Evolutionary conservation across 768 basidiomycete genomes (phyloP).

Genomic region (Amanita subjunquillea): DNA sequence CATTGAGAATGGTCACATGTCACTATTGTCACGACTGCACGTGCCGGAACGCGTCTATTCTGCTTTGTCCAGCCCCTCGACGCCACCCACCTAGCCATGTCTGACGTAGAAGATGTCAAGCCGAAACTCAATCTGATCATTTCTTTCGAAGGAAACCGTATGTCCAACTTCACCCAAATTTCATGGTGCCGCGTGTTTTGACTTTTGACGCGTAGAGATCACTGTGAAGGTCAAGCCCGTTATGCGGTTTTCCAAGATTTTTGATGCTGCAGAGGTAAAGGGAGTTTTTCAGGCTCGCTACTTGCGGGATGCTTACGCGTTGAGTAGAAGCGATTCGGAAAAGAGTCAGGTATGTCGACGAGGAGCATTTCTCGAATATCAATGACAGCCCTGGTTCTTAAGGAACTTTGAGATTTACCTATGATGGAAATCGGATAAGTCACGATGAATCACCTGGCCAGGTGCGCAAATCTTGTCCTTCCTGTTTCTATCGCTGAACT

Average conservation of each 20-base stretch:
- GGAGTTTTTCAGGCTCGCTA: not conserved
- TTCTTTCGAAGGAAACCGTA: conserved; percentile 44
- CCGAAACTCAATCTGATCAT: conserved; percentile 61
- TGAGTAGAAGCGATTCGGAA: conserved; percentile 45
- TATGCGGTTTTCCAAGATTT: conserved; percentile 37
- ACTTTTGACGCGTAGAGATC: conserved; percentile 31
- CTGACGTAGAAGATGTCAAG: conserved; percentile 46
- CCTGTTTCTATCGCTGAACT: not conserved
- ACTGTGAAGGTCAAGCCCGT: conserved; percentile 58
- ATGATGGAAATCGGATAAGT: conserved; percentile 40
- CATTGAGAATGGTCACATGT: not conserved
- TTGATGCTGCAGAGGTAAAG: conserved; percentile 56
- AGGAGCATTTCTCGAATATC: not conserved
- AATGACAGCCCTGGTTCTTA: not conserved
- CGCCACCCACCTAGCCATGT: conserved; percentile 18
- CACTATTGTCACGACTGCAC: not conserved
- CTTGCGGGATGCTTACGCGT: not conserved
- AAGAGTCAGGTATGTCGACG: conserved; percentile 35
- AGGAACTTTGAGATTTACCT: conserved; percentile 59
- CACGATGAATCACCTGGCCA: conserved; percentile 41
- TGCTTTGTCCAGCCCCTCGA: not conserved
- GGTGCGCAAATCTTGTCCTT: conserved; percentile 23
- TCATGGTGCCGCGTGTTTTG: conserved; percentile 9
- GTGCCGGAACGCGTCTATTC: not conserved
- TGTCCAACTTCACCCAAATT: not conserved